Conservation (phyloP, 2,329 filamentous ascomycete genomes). For the Paradendryphiella salina region DNA sequence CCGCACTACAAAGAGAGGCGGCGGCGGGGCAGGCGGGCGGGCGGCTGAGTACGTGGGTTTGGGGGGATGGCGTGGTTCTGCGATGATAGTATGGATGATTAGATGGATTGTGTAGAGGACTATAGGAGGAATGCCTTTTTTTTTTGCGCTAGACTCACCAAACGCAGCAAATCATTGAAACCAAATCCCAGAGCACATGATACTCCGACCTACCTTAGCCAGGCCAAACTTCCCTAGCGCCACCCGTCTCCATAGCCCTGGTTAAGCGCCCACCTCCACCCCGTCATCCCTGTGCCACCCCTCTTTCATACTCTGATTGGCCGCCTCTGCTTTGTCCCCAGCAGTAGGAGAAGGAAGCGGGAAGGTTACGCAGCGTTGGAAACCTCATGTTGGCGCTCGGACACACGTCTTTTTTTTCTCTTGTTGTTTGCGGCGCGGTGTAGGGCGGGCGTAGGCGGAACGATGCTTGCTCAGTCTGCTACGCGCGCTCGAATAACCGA, state of each 20-base stretch:
- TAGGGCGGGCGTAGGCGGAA: background rate
- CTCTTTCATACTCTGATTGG: slow-evolving; percentile 24
- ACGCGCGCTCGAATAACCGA: no score
- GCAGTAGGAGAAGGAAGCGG: slow-evolving; percentile 15
- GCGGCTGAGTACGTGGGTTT: no score
- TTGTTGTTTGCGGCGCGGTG: background rate
- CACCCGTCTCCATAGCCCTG: slow-evolving; percentile 14
- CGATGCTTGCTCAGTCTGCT: no score
- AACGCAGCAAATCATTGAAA: no score
- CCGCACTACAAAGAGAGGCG: no score
- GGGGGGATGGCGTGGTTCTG: no score
- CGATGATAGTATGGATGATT: no score
- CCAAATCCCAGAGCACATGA: background rate
- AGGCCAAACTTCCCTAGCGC: slow-evolving; percentile 6
- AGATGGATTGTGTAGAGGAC: no score
- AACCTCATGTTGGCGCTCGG: background rate
- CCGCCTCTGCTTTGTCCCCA: background rate
- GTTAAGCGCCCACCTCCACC: slow-evolving; percentile 19
- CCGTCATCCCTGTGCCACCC: slow-evolving; percentile 15
- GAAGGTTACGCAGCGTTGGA: slow-evolving; percentile 32
- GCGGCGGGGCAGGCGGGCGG: no score
- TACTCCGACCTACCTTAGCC: slow-evolving; percentile 1
- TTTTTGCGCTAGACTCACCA: no score
- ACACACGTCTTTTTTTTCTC: background rate
- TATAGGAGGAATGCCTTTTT: no score